Percentiles rank a stretch among this genome's conserved stretches.
These are phyloP conservation scores for Boletus tomentosulus DNA, from an alignment of 768 basidiomycete genomes.

Conservation along the genomic window DNA sequence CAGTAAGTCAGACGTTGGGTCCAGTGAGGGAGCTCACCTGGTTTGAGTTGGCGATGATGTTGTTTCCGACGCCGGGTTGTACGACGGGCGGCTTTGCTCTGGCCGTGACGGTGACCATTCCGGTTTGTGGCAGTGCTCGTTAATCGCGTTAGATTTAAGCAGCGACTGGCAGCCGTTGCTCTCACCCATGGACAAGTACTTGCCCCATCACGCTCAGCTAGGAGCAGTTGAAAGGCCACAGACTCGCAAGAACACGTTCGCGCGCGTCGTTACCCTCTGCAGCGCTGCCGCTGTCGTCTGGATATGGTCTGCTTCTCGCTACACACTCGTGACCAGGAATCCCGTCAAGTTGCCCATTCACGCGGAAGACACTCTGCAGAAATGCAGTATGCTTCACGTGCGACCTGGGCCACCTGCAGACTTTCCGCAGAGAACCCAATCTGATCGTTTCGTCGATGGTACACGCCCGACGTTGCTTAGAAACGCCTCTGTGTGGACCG, in stretches of 20 bases:
- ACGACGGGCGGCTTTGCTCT: conserved; percentile 49
- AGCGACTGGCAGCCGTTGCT: neutral
- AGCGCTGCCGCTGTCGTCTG: conserved; percentile 10
- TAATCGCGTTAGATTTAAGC: neutral
- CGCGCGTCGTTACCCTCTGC: conserved; percentile 19
- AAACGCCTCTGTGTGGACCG: conserved; percentile 56
- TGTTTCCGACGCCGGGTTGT: conserved; percentile 60
- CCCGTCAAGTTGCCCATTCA: conserved; percentile 26
- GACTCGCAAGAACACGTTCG: conserved; percentile 9
- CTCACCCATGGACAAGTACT: conserved; percentile 29
- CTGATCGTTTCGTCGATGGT: conserved; percentile 37
- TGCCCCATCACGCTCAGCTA: conserved; percentile 8
- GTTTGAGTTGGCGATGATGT: conserved; percentile 58
- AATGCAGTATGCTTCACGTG: conserved; percentile 33
- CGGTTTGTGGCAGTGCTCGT: conserved; percentile 11
- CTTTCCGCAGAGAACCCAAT: conserved; percentile 32
- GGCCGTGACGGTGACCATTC: neutral
- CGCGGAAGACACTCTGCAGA: conserved; percentile 28
- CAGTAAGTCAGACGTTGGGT: neutral
- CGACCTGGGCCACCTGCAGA: conserved; percentile 36
- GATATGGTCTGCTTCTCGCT: conserved; percentile 18
- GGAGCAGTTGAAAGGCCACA: conserved; percentile 10
- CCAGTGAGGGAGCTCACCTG: conserved; percentile 39
- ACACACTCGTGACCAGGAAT: conserved; percentile 2
- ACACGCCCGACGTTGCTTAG: conserved; percentile 37